Evolutionary conservation across 1,284 basidiomycete species (phyloP).

Genomic region (Irpex sp.): DNA sequence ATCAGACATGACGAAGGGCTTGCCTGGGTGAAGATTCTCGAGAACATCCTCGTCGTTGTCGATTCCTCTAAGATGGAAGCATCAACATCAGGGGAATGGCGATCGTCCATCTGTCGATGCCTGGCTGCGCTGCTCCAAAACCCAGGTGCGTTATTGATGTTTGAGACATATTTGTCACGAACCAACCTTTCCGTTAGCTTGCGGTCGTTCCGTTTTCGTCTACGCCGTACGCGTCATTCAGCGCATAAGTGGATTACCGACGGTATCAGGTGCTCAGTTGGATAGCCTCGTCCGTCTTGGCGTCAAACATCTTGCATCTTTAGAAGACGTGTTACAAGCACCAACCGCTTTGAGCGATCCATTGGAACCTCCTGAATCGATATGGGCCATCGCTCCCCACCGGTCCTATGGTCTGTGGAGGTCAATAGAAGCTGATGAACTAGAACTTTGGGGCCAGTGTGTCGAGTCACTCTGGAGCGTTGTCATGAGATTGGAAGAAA

Average conservation of each 20-base stretch:
- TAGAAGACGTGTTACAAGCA: constrained; percentile 3
- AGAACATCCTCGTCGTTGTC: constrained; percentile 58
- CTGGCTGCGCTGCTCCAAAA: constrained; percentile 38
- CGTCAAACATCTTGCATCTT: background rate
- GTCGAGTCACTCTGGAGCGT: constrained; percentile 60
- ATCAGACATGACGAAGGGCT: constrained; percentile 41
- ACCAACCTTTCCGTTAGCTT: background rate
- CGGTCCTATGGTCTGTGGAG: constrained; percentile 37
- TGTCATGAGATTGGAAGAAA: constrained; percentile 39
- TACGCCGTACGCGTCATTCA: constrained; percentile 8
- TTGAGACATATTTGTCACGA: background rate
- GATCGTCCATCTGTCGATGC: constrained; percentile 47
- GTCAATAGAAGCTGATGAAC: constrained; percentile 18
- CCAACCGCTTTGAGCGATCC: background rate
- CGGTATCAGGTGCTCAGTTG: background rate
- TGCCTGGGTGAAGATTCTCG: constrained; percentile 67
- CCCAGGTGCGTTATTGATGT: constrained; percentile 16
- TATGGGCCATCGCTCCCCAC: constrained; percentile 18
- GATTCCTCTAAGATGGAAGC: constrained; percentile 46
- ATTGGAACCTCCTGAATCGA: constrained; percentile 18
- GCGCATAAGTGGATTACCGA: constrained; percentile 6
- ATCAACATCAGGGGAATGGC: constrained; percentile 56
- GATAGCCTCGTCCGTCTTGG: background rate
- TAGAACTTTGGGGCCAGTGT: constrained; percentile 47
- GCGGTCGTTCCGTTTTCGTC: constrained; percentile 3